A percentile compares a stretch with the other conserved stretches of the same genome.
Conservation (phyloP, 148 eudicot genomes). For the Suaeda aralocaspica region DNA sequence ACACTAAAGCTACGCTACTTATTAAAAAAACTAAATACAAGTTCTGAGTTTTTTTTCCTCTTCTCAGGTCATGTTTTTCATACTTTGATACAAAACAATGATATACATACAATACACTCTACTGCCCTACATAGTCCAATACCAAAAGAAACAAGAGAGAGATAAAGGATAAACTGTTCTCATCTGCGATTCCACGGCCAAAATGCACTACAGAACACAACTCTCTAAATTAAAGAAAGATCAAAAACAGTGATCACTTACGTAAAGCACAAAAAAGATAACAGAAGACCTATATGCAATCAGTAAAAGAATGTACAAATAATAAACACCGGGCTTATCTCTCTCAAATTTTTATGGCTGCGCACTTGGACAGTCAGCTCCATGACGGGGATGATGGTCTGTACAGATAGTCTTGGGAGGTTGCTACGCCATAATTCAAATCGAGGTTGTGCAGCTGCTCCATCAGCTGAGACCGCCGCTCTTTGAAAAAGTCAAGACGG, state of each 20-base stretch:
- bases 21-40: slow-evolving; percentile 12
- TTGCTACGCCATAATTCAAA: slow-evolving; percentile 52
- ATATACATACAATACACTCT: slow-evolving; percentile 26
- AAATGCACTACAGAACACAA: slow-evolving; percentile 17
- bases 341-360: not conserved
- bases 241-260: slow-evolving; percentile 12
- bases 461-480: slow-evolving; percentile 94
- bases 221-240: slow-evolving; percentile 13
- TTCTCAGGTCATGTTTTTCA: slow-evolving; percentile 4
- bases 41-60: not conserved
- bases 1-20: slow-evolving; percentile 9
- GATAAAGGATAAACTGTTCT: slow-evolving; percentile 1
- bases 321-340: slow-evolving; percentile 15
- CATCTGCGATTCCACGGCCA: slow-evolving; percentile 9
- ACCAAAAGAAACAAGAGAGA: not conserved
- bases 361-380: slow-evolving; percentile 45
- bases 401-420: slow-evolving; percentile 62
- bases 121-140: slow-evolving; percentile 15
- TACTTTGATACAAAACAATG: slow-evolving; percentile 22
- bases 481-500: slow-evolving; percentile 96
- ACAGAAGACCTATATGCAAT: slow-evolving; percentile 41
- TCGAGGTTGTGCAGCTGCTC: slow-evolving; percentile 96
- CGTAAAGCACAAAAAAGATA: slow-evolving; percentile 15
- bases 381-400: slow-evolving; percentile 80
- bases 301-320: slow-evolving; percentile 46